Evolutionary conservation across 805 yeast genomes (phyloP).

Genomic region (Ogataea parapolymorpha): DNA sequence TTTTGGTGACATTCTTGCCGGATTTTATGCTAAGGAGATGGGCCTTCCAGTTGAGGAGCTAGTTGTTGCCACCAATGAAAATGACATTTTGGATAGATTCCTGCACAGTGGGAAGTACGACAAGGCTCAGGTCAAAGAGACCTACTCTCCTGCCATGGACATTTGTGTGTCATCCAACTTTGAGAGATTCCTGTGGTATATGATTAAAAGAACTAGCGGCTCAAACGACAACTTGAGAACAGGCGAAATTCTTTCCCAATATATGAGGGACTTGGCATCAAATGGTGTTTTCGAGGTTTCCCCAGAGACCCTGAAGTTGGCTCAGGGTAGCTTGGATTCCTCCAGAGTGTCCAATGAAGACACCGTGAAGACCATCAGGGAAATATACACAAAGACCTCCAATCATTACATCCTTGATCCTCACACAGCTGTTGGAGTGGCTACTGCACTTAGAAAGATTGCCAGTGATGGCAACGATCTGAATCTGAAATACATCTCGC

Average conservation of each 20-base stretch:
- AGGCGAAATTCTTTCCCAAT: slow-evolving; percentile 63
- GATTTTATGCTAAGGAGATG: slow-evolving; percentile 91
- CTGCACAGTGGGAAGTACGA: slow-evolving; percentile 82
- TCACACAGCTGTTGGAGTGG: slow-evolving; percentile 93
- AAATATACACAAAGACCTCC: slow-evolving; percentile 54
- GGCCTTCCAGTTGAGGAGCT: slow-evolving; percentile 87
- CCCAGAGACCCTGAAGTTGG: slow-evolving; percentile 57
- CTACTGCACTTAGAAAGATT: slow-evolving; percentile 65
- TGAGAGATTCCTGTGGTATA: slow-evolving; percentile 94
- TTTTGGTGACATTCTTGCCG: slow-evolving; percentile 97
- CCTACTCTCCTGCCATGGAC: slow-evolving; percentile 98
- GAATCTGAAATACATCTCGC: slow-evolving; percentile 57
- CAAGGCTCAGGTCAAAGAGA: slow-evolving; percentile 75
- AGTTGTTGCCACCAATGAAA: slow-evolving; percentile 93
- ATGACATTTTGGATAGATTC: slow-evolving; percentile 92
- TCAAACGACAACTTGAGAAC: slow-evolving; percentile 60
- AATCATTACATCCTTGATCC: slow-evolving; percentile 87
- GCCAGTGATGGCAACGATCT: slow-evolving; percentile 37
- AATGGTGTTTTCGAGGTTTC: slow-evolving; percentile 77
- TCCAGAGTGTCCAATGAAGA: slow-evolving; percentile 76
- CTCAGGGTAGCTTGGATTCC: slow-evolving; percentile 68
- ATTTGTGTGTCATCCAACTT: slow-evolving; percentile 92
- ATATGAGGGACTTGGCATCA: slow-evolving; percentile 77
- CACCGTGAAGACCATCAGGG: slow-evolving; percentile 75
- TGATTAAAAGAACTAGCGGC: slow-evolving; percentile 70